A percentile compares a stretch with the other conserved stretches of the same genome.
These are phyloP conservation scores for Hortaea werneckii DNA, from an alignment of 2,329 filamentous ascomycete genomes.

Conservation along the genomic window DNA sequence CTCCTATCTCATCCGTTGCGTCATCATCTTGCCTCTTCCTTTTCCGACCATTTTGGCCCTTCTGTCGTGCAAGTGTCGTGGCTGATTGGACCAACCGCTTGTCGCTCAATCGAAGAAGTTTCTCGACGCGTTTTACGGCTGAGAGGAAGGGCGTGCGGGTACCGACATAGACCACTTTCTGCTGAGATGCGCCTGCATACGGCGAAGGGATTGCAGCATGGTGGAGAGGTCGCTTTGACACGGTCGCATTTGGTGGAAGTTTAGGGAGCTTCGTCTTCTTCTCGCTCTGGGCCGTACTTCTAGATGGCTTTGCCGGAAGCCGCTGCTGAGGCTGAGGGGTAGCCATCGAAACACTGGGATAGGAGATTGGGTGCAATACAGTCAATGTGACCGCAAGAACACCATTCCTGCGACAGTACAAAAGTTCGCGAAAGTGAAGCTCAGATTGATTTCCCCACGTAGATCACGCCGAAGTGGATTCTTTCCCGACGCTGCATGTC, in stretches of 20 bases:
- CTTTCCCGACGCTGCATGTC: background rate
- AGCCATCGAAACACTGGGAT: no score
- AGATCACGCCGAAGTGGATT: background rate
- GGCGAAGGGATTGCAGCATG: conserved; percentile 45
- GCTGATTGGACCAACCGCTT: conserved; percentile 39
- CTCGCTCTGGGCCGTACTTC: background rate
- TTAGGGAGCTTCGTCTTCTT: background rate
- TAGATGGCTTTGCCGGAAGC: background rate
- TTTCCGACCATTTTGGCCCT: conserved; percentile 3
- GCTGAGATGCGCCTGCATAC: conserved; percentile 37
- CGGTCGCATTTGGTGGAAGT: conserved; percentile 26
- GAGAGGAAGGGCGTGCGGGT: conserved; percentile 57
- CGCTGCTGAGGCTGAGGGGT: background rate
- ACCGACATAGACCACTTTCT: conserved; percentile 57
- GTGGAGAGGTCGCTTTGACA: conserved; percentile 49
- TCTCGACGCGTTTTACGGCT: conserved; percentile 54
- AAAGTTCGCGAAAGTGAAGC: background rate
- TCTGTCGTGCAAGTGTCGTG: conserved; percentile 22
- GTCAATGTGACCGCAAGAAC: no score
- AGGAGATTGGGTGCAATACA: no score
- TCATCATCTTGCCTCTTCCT: conserved; percentile 5
- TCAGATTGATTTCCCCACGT: background rate
- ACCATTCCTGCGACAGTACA: no score
- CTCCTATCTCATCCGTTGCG: conserved; percentile 18
- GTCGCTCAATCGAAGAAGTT: conserved; percentile 48